Conservation (phyloP, 352 stramenopile genomes). For the Globisporangium recalcitrans region DNA sequence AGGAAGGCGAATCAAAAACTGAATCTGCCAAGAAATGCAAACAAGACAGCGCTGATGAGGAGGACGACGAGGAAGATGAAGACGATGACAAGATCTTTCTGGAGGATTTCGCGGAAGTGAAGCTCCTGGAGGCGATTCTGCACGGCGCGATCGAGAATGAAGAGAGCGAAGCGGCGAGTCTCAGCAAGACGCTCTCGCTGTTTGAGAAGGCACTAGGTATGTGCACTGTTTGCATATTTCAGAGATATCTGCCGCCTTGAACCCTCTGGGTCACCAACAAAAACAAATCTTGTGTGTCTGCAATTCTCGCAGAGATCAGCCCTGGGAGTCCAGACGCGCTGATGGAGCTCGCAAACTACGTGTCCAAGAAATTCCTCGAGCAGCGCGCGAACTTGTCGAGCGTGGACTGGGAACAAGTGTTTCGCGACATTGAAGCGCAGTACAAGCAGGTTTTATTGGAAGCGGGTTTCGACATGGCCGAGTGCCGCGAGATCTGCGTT, state of each 20-base stretch:
- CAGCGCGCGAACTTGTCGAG: background rate
- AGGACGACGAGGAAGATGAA: conserved; percentile 21
- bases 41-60: conserved; percentile 1
- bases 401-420: conserved; percentile 35
- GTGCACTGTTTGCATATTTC: background rate
- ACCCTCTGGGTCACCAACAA: too few relatives aligned
- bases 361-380: conserved; percentile 38
- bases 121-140: conserved; percentile 64
- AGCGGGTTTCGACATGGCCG: conserved; percentile 43
- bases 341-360: conserved; percentile 72
- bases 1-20: background rate
- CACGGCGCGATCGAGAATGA: conserved; percentile 36
- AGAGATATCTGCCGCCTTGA: too few relatives aligned
- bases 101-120: conserved; percentile 47
- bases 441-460: conserved; percentile 34
- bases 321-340: conserved; percentile 53
- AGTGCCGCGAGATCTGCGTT: conserved; percentile 63
- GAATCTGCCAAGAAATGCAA: background rate
- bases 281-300: too few relatives aligned
- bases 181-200: conserved; percentile 44
- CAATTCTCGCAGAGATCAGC: conserved; percentile 29
- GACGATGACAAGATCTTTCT: conserved; percentile 43
- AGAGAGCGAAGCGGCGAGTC: conserved; percentile 20
- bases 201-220: conserved; percentile 54
- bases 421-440: conserved; percentile 38